Conservation (phyloP, 2,329 filamentous ascomycete species). For the Geosmithia flava region DNA sequence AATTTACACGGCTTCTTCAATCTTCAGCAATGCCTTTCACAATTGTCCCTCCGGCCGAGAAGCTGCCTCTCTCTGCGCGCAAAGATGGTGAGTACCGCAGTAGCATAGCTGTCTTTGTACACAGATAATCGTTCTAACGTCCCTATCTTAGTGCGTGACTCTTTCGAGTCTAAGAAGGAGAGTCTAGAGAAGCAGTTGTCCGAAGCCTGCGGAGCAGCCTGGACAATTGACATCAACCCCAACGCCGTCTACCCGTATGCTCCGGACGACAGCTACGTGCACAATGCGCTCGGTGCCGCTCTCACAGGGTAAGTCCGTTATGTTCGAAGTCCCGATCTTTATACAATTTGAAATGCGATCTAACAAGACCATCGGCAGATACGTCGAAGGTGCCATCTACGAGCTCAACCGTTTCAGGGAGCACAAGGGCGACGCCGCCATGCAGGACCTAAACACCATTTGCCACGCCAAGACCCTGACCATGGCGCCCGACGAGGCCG, state of each 20-base stretch:
- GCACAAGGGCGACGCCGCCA: conserved; percentile 22
- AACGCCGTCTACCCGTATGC: conserved; percentile 34
- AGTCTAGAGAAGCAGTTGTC: conserved; percentile 30
- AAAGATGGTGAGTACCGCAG: conserved; percentile 33
- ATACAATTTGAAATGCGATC: background rate
- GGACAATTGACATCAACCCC: conserved; percentile 36
- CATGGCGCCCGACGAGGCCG: conserved; percentile 30
- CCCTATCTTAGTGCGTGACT: conserved; percentile 31
- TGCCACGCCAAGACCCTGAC: conserved; percentile 28
- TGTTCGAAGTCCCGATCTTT: background rate
- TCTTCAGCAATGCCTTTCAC: background rate
- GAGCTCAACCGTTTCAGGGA: conserved; percentile 25
- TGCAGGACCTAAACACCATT: conserved; percentile 35
- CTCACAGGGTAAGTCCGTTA: background rate
- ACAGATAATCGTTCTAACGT: conserved; percentile 3
- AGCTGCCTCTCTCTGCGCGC: conserved; percentile 35
- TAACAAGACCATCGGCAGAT: conserved; percentile 16
- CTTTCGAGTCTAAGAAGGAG: conserved; percentile 33
- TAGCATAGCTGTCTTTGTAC: too few relatives aligned
- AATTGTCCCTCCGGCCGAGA: conserved; percentile 30
- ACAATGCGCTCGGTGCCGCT: background rate
- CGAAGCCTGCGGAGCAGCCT: conserved; percentile 28
- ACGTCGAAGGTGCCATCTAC: conserved; percentile 27
- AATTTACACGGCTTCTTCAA: background rate
- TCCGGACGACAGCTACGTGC: conserved; percentile 14